These are phyloP conservation scores for Lachancea waltii DNA, from an alignment of 805 yeast species.

Conservation along the genomic window DNA sequence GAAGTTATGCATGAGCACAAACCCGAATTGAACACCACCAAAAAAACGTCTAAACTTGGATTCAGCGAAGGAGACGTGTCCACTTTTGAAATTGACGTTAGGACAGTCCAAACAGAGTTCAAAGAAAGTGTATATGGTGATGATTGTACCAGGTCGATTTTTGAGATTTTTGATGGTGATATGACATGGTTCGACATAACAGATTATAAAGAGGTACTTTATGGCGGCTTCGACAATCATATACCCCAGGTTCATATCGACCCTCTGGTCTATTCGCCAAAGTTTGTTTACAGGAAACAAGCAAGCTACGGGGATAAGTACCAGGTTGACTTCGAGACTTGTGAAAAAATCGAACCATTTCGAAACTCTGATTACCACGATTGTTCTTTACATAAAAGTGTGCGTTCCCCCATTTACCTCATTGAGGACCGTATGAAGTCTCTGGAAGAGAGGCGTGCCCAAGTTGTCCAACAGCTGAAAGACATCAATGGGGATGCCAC, in stretches of 20 bases:
- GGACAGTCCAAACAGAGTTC: slow-evolving; percentile 48
- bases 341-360: slow-evolving; percentile 38
- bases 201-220: slow-evolving; percentile 55
- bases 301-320: slow-evolving; percentile 43
- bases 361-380: slow-evolving; percentile 53
- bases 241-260: slow-evolving; percentile 41
- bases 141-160: slow-evolving; percentile 16
- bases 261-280: slow-evolving; percentile 64
- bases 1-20: slow-evolving; percentile 41
- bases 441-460: slow-evolving; percentile 35
- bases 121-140: slow-evolving; percentile 18
- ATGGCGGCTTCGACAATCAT: slow-evolving; percentile 34
- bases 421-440: slow-evolving; percentile 19
- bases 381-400: slow-evolving; percentile 41
- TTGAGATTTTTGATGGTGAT: slow-evolving; percentile 47
- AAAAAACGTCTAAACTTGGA: slow-evolving; percentile 46
- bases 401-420: slow-evolving; percentile 17
- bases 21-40: slow-evolving; percentile 42
- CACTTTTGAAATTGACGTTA: slow-evolving; percentile 49
- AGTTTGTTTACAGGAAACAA: slow-evolving; percentile 62
- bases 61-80: slow-evolving; percentile 63
- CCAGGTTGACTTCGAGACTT: slow-evolving; percentile 36
- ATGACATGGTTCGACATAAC: slow-evolving; percentile 53
- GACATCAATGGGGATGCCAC: slow-evolving; percentile 28
- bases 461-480: slow-evolving; percentile 34